These are phyloP conservation scores for Fusarium beomiforme DNA, from an alignment of 2,329 filamentous ascomycete species.

Conservation along the genomic window DNA sequence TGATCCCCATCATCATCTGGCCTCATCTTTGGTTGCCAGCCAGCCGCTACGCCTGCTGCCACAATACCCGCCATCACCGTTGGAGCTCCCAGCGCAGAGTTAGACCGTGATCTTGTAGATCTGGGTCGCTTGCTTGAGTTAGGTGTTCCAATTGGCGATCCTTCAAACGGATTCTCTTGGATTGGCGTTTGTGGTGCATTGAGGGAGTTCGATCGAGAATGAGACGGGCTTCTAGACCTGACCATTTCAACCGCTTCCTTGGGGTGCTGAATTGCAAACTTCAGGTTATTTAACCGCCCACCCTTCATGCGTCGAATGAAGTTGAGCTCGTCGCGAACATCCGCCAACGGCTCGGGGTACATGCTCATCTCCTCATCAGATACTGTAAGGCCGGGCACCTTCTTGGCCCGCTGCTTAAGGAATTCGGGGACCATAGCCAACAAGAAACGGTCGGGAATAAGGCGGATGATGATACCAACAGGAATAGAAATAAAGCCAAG, in stretches of 20 bases:
- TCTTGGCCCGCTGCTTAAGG: conserved; percentile 59
- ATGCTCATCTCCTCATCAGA: conserved; percentile 73
- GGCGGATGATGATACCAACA: conserved; percentile 81
- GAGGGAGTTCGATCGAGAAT: conserved; percentile 72
- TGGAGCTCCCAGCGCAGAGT: conserved; percentile 78
- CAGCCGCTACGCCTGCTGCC: conserved; percentile 78
- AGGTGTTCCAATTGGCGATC: conserved; percentile 62
- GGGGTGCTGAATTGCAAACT: conserved; percentile 80
- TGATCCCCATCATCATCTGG: conserved; percentile 40
- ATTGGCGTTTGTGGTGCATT: conserved; percentile 70
- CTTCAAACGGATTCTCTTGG: conserved; percentile 61
- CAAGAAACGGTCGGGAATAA: conserved; percentile 79
- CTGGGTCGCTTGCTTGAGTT: conserved; percentile 73
- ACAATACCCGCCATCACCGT: conserved; percentile 87
- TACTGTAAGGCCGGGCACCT: conserved; percentile 66
- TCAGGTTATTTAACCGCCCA: conserved; percentile 82
- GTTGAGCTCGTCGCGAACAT: conserved; percentile 82
- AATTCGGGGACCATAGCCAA: conserved; percentile 62
- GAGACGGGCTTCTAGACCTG: conserved; percentile 70
- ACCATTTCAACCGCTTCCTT: conserved; percentile 71
- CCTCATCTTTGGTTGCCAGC: conserved; percentile 73
- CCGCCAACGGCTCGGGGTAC: conserved; percentile 77
- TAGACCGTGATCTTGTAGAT: conserved; percentile 72
- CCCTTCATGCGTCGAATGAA: conserved; percentile 85
- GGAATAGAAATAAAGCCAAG: conserved; percentile 88